Evolutionary conservation across 176 grass and related monocot species (phyloP).

Genomic region (Aechmea fasciata): DNA sequence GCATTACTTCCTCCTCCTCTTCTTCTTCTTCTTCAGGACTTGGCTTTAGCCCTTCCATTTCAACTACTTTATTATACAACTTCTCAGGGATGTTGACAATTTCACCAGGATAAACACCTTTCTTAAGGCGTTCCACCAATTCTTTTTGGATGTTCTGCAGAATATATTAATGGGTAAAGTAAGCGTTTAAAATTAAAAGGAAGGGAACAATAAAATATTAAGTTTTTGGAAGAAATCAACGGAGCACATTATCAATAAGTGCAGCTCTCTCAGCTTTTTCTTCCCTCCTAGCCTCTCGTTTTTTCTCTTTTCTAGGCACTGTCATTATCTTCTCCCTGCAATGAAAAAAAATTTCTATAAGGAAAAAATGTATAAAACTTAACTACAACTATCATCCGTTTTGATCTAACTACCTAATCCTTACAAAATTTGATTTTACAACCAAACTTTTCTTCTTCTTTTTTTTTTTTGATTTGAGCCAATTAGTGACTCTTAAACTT

Average conservation of each 20-base stretch:
- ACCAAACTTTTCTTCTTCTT: too few relatives aligned
- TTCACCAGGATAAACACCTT: slow-evolving; percentile 69
- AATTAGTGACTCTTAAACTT: too few relatives aligned
- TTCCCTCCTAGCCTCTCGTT: slow-evolving; percentile 51
- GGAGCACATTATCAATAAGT: slow-evolving; percentile 67
- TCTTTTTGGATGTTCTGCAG: slow-evolving; percentile 80
- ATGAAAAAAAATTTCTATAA: background rate
- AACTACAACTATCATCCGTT: background rate
- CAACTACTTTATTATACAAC: slow-evolving; percentile 37
- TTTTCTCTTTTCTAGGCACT: slow-evolving; percentile 56
- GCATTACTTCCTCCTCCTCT: slow-evolving; percentile 46
- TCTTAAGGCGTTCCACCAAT: slow-evolving; percentile 72
- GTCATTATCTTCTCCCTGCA: slow-evolving; percentile 88
- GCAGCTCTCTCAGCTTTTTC: slow-evolving; percentile 87
- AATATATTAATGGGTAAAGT: background rate
- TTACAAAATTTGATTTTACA: too few relatives aligned
- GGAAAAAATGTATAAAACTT: slow-evolving; percentile 5
- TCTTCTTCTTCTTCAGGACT: slow-evolving; percentile 18
- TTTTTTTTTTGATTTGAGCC: too few relatives aligned
- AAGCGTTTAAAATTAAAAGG: background rate
- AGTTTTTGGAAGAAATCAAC: background rate
- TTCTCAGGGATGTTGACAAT: slow-evolving; percentile 58
- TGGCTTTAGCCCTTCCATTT: slow-evolving; percentile 28
- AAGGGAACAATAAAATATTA: background rate
- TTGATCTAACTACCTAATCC: too few relatives aligned